These are phyloP conservation scores for Magnusiomyces paraingens DNA, from an alignment of 1,139 yeast species.

Conservation along the genomic window DNA sequence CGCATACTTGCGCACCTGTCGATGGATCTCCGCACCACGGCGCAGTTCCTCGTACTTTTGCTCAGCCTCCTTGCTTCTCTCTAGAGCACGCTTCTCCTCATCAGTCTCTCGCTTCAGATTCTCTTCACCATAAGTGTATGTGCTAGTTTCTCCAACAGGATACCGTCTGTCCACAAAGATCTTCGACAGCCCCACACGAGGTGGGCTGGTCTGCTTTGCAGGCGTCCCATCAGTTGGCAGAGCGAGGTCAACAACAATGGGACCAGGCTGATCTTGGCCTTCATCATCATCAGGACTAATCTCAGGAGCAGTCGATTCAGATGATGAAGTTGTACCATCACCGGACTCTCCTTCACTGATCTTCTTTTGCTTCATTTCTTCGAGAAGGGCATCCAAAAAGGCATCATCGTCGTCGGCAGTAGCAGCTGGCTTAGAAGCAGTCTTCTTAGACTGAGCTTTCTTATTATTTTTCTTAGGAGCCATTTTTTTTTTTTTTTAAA, in stretches of 20 bases:
- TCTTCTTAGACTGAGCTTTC: neutral
- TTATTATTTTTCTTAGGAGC: neutral
- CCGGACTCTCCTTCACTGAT: neutral
- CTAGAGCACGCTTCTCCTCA: constrained; percentile 78
- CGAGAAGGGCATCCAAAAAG: constrained; percentile 3
- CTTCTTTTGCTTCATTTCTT: constrained; percentile 2
- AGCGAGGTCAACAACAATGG: neutral
- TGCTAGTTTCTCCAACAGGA: constrained; percentile 67
- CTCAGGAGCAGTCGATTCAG: neutral
- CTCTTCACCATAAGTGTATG: constrained; percentile 53
- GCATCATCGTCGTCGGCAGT: constrained; percentile 8
- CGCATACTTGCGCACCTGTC: constrained; percentile 81
- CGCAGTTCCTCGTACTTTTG: constrained; percentile 80
- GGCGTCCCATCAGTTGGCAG: constrained; percentile 4
- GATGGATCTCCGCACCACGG: constrained; percentile 92
- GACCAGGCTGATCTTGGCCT: neutral
- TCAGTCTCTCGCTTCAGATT: constrained; percentile 73
- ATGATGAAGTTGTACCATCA: neutral
- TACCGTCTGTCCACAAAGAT: constrained; percentile 31
- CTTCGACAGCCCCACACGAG: constrained; percentile 13
- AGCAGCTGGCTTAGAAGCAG: neutral
- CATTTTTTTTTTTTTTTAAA: neutral
- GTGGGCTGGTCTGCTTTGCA: constrained; percentile 14
- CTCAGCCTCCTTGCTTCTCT: constrained; percentile 49
- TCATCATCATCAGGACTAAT: constrained; percentile 1